Evolutionary conservation across 768 basidiomycete genomes (phyloP), one percentile per base, ranked within the genome.

Genomic region (Trametopsis cervina): DNA sequence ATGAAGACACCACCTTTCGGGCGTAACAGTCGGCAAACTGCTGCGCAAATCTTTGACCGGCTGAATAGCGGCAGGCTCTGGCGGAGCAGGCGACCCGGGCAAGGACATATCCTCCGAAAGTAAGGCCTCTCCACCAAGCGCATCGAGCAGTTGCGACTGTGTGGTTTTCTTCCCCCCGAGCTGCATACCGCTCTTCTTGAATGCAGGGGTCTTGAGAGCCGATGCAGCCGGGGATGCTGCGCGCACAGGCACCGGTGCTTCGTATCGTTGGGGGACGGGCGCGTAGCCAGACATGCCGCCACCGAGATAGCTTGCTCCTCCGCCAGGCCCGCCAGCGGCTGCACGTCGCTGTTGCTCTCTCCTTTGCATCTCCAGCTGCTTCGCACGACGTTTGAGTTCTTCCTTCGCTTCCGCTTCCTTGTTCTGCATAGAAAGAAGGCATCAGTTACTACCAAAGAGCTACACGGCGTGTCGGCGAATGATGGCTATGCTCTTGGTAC

Each of bases 341-440:
- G 83, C 69, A 18, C 91, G 84, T 51, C 81, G 75, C 56, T 95
- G 91, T 63, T 94, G 91, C 62, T 99, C 95, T 26, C 94, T 76
- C 36, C 95, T 82, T 62, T 98, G 96, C 83, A 96, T 89, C 66
- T 99, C 96, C 52, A 99, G 81, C 60, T 97, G 93, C 64, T 96
- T 96, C 0, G 96, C 94, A 24, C 95, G 85, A 35, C 96, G 83
- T 65, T 98, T 98, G 62, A 99, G 85, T 61, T 97, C 95, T 64
- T 99, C 96, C 64, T 99, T 99, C 2, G 95, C 96, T 60, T 99
- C 96, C 4, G 92, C 92, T 68, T 99, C 96, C 68, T 98, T 98
- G 73, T 99, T 98, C 86, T 94, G 24, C 35, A n/a, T n/a, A n/a
- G n/a, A n/a, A n/a, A n/a, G n/a, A n/a, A n/a, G n/a, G n/a, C n/a